These are phyloP conservation scores for Sanghuangporus sanghuang DNA, from an alignment of 1,284 basidiomycete species.

Conservation along the genomic window DNA sequence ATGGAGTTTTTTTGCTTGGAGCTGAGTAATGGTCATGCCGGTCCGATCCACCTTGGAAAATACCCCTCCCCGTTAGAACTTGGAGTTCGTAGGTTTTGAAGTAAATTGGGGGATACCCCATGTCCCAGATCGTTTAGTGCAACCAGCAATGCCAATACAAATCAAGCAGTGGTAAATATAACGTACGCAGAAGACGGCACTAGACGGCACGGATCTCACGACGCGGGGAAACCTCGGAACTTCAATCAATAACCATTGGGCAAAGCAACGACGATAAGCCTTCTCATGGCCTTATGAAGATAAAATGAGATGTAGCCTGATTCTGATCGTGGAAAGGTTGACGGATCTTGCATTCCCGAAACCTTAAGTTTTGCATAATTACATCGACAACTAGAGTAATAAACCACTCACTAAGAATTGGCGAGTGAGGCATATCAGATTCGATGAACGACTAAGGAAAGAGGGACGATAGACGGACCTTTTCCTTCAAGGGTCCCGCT, in stretches of 20 bases:
- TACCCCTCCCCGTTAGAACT: background rate
- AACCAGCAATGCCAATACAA: background rate
- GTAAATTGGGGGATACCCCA: background rate
- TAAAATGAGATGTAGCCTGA: background rate
- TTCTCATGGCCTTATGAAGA: background rate
- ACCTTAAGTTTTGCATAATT: background rate
- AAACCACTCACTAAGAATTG: background rate
- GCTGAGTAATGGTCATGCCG: background rate
- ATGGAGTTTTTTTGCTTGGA: no score
- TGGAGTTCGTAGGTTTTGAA: background rate
- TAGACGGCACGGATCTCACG: background rate
- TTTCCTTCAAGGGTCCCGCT: background rate
- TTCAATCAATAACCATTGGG: background rate
- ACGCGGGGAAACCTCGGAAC: background rate
- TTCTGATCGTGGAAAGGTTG: background rate
- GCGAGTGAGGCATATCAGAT: background rate
- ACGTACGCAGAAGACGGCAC: background rate
- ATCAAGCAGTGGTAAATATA: background rate
- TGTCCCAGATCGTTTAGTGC: background rate
- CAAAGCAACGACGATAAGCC: background rate
- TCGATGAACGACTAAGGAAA: background rate
- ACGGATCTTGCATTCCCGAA: background rate
- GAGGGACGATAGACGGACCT: background rate
- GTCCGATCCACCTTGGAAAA: background rate
- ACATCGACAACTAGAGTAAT: background rate